phyloP scores from a whole-genome alignment of 2,329 filamentous ascomycete species.

The Seiridium cupressi region DNA sequence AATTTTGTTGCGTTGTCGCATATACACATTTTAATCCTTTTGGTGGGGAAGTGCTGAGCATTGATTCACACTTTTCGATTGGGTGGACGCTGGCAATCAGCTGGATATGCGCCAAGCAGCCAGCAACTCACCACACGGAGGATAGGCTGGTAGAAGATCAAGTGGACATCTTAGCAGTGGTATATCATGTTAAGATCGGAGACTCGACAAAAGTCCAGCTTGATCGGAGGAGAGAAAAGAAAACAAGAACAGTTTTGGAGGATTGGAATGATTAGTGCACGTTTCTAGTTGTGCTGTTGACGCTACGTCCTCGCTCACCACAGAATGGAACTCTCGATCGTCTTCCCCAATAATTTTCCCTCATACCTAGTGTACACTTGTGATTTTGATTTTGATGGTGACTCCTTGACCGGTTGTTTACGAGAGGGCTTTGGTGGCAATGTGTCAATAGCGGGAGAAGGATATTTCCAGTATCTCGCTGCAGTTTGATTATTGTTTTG shows the following conservation, averaged over 20 bases:
- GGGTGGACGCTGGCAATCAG: background rate
- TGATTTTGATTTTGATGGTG: too few species aligned
- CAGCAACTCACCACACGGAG: too few species aligned
- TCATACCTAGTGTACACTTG: too few species aligned
- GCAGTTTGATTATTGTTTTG: too few species aligned
- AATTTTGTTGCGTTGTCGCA: background rate
- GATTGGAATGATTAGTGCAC: constrained; percentile 1
- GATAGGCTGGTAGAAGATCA: background rate
- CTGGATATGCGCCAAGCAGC: background rate
- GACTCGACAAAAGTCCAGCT: background rate
- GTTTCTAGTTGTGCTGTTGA: constrained; percentile 1
- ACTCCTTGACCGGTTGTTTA: too few species aligned
- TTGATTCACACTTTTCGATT: background rate
- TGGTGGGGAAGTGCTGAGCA: background rate
- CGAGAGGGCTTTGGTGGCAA: too few species aligned
- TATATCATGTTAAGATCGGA: background rate
- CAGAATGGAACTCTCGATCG: constrained; percentile 1
- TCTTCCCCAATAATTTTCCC: background rate
- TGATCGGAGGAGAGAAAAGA: background rate
- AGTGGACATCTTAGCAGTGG: background rate
- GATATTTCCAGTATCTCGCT: too few species aligned
- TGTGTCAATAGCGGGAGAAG: too few species aligned
- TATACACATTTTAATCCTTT: background rate
- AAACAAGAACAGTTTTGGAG: background rate
- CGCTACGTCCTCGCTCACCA: background rate